Evolutionary conservation across 2,329 filamentous ascomycete species (phyloP), one percentile per base, ranked within the genome.

Genomic region (Diaporthe sp.): DNA sequence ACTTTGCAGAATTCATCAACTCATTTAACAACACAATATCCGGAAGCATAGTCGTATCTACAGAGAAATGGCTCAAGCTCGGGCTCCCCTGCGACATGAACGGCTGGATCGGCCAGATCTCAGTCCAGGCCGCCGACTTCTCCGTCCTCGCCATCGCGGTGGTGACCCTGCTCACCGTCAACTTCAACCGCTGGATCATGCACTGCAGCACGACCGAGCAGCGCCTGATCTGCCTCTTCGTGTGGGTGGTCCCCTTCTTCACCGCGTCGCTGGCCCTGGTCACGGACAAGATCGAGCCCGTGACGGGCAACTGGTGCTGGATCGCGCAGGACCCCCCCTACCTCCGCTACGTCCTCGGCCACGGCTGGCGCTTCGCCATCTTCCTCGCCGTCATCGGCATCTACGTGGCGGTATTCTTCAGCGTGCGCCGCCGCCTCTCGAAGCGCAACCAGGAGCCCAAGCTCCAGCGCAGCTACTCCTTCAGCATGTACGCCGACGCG

Each of bases 301-400:
- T 72, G 39, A 72, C 68, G n/a, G 73, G 73, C 30, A 74, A 74
- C 69, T 74, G 73, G 73, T 74, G 73, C 69, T 74, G 73, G 73
- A 74, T 74, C 73, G 50, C 73, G 32, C 68, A 55, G 50, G 69
- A 74, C 35, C 73, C 73, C 4, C 50, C 47, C 13, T 74, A 74
- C 68, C 73, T 74, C 10, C 68, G 73, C 9, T 74, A 74, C 69
- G 69, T 44, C 3, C 73, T 74, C 22, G 69, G 73, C 69, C 73
- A 74, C 69, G 73, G 35, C 10, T 74, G 73, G 73, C 73, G 73
- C 58, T 72, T 74, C 59, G 30, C 44, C 59, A 74, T 74, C 59
- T 74, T 74, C 53, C 10, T 65, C 1, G 42, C 65, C 32, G 69
- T 71, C 30, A 66, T 72, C 39, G 42, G 25, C 51, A 37, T 65